Evolutionary conservation across 768 basidiomycete genomes (phyloP).

Genomic region (Coprinopsis sp.): DNA sequence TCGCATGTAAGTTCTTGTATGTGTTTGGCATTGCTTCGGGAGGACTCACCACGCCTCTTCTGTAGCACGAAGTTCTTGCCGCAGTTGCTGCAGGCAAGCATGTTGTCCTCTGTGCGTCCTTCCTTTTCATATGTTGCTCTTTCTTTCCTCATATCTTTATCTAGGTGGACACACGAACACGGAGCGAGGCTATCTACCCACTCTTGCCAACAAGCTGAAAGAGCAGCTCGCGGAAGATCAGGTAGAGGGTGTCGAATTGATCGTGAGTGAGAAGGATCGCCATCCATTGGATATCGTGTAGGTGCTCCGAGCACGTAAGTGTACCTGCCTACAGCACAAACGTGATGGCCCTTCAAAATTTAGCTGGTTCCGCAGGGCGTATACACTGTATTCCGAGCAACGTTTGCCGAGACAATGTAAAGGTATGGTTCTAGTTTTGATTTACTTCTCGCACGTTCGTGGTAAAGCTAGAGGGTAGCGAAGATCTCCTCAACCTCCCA

Average conservation of each 20-base stretch:
- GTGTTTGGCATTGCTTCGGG: conserved; percentile 9
- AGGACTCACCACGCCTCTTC: conserved; percentile 17
- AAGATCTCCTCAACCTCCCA: conserved; percentile 96
- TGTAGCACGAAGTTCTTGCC: conserved; percentile 83
- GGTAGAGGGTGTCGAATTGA: conserved; percentile 44
- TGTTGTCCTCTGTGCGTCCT: conserved; percentile 75
- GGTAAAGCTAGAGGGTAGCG: conserved; percentile 35
- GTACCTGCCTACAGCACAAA: no score
- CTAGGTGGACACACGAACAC: conserved; percentile 91
- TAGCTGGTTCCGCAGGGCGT: no score
- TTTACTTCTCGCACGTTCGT: no score
- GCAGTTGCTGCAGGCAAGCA: conserved; percentile 70
- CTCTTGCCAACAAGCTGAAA: conserved; percentile 61
- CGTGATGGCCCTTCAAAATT: no score
- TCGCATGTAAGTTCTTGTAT: conserved; percentile 58
- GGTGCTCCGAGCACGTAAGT: no score
- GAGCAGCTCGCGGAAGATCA: conserved; percentile 41
- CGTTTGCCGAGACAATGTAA: no score
- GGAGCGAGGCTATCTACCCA: conserved; percentile 86
- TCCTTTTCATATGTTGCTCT: conserved; percentile 8
- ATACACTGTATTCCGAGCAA: no score
- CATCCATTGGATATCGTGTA: conserved; percentile 74
- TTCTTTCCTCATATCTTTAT: conserved; percentile 22
- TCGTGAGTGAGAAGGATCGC: conserved; percentile 66
- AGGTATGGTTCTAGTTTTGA: no score